These are phyloP conservation scores for Hypomyces rosellus DNA, from an alignment of 2,329 filamentous ascomycete species.

Conservation along the genomic window DNA sequence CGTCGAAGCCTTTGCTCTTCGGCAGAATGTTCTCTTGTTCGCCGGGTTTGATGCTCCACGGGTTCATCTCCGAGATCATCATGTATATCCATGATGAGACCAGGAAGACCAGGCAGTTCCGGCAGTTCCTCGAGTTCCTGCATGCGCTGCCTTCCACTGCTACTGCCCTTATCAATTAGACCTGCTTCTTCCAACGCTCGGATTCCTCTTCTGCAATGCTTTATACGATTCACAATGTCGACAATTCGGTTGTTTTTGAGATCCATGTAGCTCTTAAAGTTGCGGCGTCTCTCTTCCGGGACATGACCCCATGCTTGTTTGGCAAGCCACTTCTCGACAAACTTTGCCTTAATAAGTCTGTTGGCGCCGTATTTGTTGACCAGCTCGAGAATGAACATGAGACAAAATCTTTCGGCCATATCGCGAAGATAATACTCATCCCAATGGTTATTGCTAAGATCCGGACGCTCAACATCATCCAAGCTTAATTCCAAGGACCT, in stretches of 20 bases:
- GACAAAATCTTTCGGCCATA: constrained; percentile 53
- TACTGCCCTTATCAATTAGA: constrained; percentile 34
- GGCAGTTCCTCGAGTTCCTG: constrained; percentile 16
- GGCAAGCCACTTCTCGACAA: constrained; percentile 68
- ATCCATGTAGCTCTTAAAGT: constrained; percentile 47
- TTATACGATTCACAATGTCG: constrained; percentile 46
- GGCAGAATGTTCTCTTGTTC: constrained; percentile 45
- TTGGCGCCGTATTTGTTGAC: constrained; percentile 53
- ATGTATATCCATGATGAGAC: constrained; percentile 29
- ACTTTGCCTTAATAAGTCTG: constrained; percentile 54
- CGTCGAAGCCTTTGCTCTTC: constrained; percentile 69
- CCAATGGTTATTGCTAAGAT: constrained; percentile 49
- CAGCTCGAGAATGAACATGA: constrained; percentile 52
- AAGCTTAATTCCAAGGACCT: constrained; percentile 52
- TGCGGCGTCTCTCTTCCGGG: constrained; percentile 45
- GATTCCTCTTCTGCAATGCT: constrained; percentile 43
- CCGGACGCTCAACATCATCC: constrained; percentile 42
- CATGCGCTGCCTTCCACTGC: constrained; percentile 22
- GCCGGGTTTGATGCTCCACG: constrained; percentile 22
- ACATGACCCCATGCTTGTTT: constrained; percentile 62
- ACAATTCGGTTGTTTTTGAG: constrained; percentile 45
- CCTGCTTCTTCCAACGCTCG: constrained; percentile 45
- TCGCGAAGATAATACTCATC: constrained; percentile 60
- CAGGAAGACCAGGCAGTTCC: constrained; percentile 13
- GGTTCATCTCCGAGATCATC: constrained; percentile 21